phyloP scores from a whole-genome alignment of 352 stramenopile genomes.

The Globisporangium middletonii region DNA sequence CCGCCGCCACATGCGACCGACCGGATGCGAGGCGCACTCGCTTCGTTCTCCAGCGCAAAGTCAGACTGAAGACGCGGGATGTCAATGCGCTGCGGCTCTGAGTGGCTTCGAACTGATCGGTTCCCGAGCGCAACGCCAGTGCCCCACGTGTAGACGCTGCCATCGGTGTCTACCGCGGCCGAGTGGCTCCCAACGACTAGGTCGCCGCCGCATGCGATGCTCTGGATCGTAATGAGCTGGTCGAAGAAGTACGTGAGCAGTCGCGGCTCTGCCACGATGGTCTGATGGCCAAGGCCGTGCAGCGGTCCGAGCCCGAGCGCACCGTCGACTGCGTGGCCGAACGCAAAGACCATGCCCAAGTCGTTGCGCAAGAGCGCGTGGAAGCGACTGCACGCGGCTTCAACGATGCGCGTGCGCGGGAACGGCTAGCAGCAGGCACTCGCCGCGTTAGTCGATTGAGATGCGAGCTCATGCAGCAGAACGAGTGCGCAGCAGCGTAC shows the following conservation, averaged over 20 bases:
- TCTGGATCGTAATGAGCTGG: constrained; percentile 26
- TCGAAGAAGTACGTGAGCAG: constrained; percentile 56
- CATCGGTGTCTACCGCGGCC: constrained; percentile 47
- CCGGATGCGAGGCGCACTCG: constrained; percentile 4
- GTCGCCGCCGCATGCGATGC: constrained; percentile 51
- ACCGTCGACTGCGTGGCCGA: constrained; percentile 41
- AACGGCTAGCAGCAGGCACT: constrained; percentile 25
- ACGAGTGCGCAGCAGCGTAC: constrained; percentile 16
- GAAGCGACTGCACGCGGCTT: constrained; percentile 49
- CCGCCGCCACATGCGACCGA: constrained; percentile 64
- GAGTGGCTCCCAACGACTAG: constrained; percentile 58
- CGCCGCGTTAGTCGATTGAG: background rate
- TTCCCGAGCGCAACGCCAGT: constrained; percentile 42
- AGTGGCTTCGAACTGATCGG: constrained; percentile 28
- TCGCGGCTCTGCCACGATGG: constrained; percentile 18
- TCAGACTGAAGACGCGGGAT: constrained; percentile 12
- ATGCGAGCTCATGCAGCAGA: background rate
- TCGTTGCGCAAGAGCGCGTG: constrained; percentile 65
- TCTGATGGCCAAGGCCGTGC: constrained; percentile 13
- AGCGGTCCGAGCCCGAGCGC: constrained; percentile 27
- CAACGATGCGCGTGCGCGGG: constrained; percentile 49
- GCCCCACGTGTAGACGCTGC: constrained; percentile 76
- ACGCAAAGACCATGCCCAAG: constrained; percentile 56
- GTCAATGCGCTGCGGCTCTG: constrained; percentile 26
- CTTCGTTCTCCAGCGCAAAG: background rate